phyloP scores from a whole-genome alignment of 176 grass and related monocot species.

The Oryza meyeriana region DNA sequence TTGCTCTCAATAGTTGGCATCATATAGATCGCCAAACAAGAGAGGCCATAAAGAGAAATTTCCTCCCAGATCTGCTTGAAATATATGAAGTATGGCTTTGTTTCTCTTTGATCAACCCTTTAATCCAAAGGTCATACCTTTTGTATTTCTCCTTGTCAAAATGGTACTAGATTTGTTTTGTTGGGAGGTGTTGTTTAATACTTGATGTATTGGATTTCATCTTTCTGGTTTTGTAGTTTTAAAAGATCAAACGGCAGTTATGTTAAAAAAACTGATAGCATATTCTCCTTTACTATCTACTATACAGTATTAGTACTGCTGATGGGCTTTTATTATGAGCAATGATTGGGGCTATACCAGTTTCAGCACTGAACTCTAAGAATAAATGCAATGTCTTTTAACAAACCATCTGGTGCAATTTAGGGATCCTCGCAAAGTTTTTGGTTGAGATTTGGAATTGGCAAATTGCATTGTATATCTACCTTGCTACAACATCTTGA shows the following conservation, averaged over 20 bases:
- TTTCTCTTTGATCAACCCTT: background rate
- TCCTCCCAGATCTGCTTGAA: conserved; percentile 68
- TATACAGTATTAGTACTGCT: background rate
- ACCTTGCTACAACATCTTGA: background rate
- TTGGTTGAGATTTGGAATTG: background rate
- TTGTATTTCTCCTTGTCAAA: background rate
- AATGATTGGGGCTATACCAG: background rate
- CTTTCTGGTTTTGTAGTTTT: background rate
- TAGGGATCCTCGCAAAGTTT: background rate
- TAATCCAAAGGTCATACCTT: background rate
- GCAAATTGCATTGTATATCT: background rate
- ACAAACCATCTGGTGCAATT: background rate
- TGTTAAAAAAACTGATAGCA: too few species aligned
- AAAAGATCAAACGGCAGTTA: background rate
- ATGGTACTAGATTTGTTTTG: background rate
- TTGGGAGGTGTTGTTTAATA: background rate
- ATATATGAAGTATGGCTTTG: conserved; percentile 62
- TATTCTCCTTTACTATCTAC: background rate
- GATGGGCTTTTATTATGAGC: background rate
- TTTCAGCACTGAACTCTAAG: background rate
- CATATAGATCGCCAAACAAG: conserved; percentile 77
- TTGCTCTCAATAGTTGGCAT: conserved; percentile 71
- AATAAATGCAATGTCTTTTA: background rate
- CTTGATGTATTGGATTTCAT: background rate
- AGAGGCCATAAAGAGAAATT: conserved; percentile 71